A percentile compares a stretch with the other conserved stretches of the same genome.
phyloP scores from a whole-genome alignment of 805 yeast genomes.

The Candida namnaoensis region DNA sequence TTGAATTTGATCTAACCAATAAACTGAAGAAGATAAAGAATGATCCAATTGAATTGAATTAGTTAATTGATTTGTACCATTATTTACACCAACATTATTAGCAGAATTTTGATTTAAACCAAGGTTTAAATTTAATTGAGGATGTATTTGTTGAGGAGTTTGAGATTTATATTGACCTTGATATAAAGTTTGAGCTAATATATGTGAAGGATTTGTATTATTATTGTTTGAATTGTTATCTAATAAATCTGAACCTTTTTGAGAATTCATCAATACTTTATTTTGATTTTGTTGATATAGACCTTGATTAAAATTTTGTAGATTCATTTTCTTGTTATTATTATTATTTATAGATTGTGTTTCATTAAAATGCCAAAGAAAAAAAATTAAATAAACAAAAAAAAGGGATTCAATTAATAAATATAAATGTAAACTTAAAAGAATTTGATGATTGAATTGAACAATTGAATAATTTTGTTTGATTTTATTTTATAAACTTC shows the following conservation, averaged over 20 bases:
- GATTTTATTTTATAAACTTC: too few species aligned
- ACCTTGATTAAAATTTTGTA: background rate
- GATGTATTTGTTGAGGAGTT: constrained; percentile 20
- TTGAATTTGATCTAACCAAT: constrained; percentile 78
- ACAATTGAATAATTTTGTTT: too few species aligned
- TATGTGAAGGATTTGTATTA: constrained; percentile 18
- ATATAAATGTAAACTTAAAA: too few species aligned
- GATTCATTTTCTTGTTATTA: background rate
- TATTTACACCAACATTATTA: constrained; percentile 5
- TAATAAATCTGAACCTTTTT: background rate
- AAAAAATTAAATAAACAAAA: too few species aligned
- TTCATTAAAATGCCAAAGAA: too few species aligned
- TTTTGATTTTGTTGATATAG: background rate
- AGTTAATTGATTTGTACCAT: constrained; percentile 7
- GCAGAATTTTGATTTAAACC: background rate
- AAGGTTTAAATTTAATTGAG: background rate
- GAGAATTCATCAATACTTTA: background rate
- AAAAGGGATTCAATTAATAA: too few species aligned
- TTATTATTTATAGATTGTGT: too few species aligned
- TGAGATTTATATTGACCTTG: constrained; percentile 29
- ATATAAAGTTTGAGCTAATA: constrained; percentile 30
- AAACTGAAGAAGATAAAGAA: constrained; percentile 26
- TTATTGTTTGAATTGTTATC: too few species aligned
- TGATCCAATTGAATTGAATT: constrained; percentile 24
- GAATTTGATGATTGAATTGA: too few species aligned